These are phyloP conservation scores for Trichoderma parareesei DNA, from an alignment of 495 filamentous ascomycete species.

Conservation along the genomic window DNA sequence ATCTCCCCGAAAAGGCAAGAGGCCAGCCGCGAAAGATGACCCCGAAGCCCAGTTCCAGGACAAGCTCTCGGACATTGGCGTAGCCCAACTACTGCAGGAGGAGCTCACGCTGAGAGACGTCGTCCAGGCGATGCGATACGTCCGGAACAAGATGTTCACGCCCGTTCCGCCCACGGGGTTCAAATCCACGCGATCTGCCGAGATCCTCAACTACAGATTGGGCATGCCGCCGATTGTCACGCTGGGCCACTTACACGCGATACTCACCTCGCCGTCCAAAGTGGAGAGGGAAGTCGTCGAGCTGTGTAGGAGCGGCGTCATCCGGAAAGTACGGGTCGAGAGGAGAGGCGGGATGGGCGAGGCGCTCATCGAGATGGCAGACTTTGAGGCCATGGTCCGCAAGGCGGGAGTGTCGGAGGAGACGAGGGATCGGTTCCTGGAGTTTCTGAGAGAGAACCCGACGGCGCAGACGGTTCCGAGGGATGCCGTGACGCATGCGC, in stretches of 20 bases:
- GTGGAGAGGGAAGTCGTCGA: conserved; percentile 68
- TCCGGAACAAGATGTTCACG: conserved; percentile 58
- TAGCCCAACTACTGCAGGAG: conserved; percentile 41
- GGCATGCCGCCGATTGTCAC: conserved; percentile 63
- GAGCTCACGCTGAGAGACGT: conserved; percentile 55
- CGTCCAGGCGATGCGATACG: conserved; percentile 53
- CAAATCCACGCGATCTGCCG: conserved; percentile 62
- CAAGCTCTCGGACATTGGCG: conserved; percentile 48
- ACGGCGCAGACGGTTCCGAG: conserved; percentile 43
- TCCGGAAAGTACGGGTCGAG: conserved; percentile 61
- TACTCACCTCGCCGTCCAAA: conserved; percentile 56
- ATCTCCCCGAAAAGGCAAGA: conserved; percentile 14
- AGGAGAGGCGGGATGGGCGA: conserved; percentile 62
- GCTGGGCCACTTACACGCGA: conserved; percentile 60
- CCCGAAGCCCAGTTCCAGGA: conserved; percentile 28
- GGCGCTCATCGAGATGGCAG: conserved; percentile 53
- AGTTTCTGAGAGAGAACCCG: conserved; percentile 46
- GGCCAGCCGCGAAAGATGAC: conserved; percentile 23
- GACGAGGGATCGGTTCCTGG: conserved; percentile 51
- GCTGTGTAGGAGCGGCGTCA: conserved; percentile 47
- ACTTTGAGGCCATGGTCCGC: conserved; percentile 52
- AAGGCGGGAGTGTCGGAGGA: conserved; percentile 34
- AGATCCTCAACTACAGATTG: conserved; percentile 59
- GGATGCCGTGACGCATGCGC: conserved; percentile 9
- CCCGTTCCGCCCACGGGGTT: conserved; percentile 63